Conservation (phyloP, 2,329 filamentous ascomycete species). For the Gnomoniopsis sp. region DNA sequence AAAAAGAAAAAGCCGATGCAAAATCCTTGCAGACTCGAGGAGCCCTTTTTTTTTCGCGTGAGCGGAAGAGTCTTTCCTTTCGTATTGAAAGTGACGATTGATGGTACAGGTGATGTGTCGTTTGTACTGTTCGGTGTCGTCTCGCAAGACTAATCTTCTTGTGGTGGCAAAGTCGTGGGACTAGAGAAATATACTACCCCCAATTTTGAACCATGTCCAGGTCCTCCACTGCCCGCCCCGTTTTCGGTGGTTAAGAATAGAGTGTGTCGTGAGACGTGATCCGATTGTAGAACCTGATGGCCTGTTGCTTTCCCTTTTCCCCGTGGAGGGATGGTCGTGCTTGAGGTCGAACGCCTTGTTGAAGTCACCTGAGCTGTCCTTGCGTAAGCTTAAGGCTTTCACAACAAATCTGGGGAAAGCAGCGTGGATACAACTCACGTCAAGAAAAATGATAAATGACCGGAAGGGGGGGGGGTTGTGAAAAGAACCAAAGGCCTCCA, state of each 20-base stretch:
- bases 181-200: neutral
- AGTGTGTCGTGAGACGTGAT: slow-evolving; percentile 14
- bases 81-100: slow-evolving; percentile 21
- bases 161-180: neutral
- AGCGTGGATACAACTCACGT: neutral
- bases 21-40: slow-evolving; percentile 8
- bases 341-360: slow-evolving; percentile 13
- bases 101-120: slow-evolving; percentile 14
- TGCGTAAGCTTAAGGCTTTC: neutral
- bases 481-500: neutral
- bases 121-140: neutral
- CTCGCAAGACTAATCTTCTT: neutral
- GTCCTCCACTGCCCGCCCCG: neutral
- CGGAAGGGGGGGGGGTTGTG: too few species aligned
- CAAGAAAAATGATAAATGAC: neutral
- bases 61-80: slow-evolving; percentile 23
- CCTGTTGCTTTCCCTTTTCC: slow-evolving; percentile 1
- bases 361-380: slow-evolving; percentile 1
- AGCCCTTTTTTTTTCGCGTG: slow-evolving; percentile 25
- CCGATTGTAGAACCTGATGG: slow-evolving; percentile 7
- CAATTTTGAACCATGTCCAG: neutral
- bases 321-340: slow-evolving; percentile 15
- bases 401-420: too few species aligned
- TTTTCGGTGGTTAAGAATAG: neutral
- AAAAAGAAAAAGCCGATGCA: slow-evolving; percentile 19